phyloP scores from a whole-genome alignment of 768 basidiomycete species.

The Pleurotus tuoliensis region DNA sequence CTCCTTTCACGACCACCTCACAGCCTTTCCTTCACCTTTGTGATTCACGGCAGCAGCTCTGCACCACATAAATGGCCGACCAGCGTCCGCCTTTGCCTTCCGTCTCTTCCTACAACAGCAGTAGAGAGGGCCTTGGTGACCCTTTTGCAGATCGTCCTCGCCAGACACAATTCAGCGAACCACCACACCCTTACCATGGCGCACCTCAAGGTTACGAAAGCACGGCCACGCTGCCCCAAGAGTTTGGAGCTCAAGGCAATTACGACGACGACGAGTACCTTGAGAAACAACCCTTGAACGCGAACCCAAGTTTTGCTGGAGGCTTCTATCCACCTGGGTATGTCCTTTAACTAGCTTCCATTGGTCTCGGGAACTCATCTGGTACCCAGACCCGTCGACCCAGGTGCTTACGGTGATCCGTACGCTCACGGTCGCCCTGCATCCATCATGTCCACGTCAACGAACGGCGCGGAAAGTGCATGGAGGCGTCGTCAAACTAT shows the following conservation, averaged over 20 bases:
- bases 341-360: conserved; percentile 20
- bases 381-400: conserved; percentile 46
- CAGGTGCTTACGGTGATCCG: conserved; percentile 63
- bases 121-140: conserved; percentile 42
- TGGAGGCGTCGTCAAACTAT: conserved; percentile 83
- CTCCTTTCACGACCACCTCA: conserved; percentile 1
- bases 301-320: conserved; percentile 47
- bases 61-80: conserved; percentile 28
- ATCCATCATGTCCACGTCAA: conserved; percentile 51
- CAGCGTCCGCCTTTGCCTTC: conserved; percentile 32
- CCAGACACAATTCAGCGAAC: conserved; percentile 59
- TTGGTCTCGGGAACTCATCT: conserved; percentile 3
- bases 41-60: conserved; percentile 1
- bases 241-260: conserved; percentile 38
- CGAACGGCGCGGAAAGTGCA: conserved; percentile 55
- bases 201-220: conserved; percentile 53
- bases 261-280: conserved; percentile 66
- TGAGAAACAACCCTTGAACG: conserved; percentile 75
- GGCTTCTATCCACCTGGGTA: conserved; percentile 78
- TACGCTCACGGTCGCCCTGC: conserved; percentile 44
- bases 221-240: conserved; percentile 48
- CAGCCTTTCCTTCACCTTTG: conserved; percentile 3
- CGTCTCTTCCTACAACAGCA: conserved; percentile 23
- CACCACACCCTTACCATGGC: conserved; percentile 38
- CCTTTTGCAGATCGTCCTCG: conserved; percentile 73